These are phyloP conservation scores for Dipodascopsis uninucleata DNA, from an alignment of 805 yeast genomes.

Conservation along the genomic window DNA sequence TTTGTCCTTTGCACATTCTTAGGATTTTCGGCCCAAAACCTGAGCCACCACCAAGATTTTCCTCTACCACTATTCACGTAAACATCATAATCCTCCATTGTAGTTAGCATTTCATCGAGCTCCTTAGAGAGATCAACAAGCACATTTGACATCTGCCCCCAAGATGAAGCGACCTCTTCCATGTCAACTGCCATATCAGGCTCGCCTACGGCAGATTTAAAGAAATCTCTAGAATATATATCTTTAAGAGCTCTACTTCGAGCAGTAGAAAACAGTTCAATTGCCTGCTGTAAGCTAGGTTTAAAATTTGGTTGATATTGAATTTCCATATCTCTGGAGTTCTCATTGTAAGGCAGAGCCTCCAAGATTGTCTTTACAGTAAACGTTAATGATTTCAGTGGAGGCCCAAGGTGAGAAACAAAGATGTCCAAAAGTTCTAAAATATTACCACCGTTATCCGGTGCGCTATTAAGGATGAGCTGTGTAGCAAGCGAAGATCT, in stretches of 20 bases:
- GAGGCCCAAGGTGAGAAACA: conserved; percentile 66
- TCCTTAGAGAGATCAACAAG: conserved; percentile 62
- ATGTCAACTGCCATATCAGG: conserved; percentile 49
- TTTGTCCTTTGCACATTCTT: neutral
- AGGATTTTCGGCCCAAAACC: conserved; percentile 45
- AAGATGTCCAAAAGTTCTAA: conserved; percentile 60
- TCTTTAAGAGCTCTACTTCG: conserved; percentile 55
- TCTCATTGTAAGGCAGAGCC: conserved; percentile 48
- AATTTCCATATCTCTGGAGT: conserved; percentile 33
- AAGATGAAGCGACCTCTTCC: conserved; percentile 79
- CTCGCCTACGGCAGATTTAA: conserved; percentile 39
- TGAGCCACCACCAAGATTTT: conserved; percentile 52
- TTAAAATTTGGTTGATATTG: conserved; percentile 44
- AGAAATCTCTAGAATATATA: conserved; percentile 55
- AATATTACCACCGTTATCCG: conserved; percentile 13
- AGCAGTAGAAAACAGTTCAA: conserved; percentile 52
- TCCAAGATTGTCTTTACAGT: conserved; percentile 53
- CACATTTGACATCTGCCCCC: conserved; percentile 72
- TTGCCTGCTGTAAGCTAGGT: conserved; percentile 35
- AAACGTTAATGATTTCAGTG: conserved; percentile 40
- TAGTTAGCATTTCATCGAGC: conserved; percentile 37
- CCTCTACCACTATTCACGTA: conserved; percentile 14
- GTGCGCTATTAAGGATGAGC: conserved; percentile 18
- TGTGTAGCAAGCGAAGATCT: conserved; percentile 67
- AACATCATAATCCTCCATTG: conserved; percentile 42